A percentile compares a stretch with the other conserved stretches of the same genome.
Conservation (phyloP, 2,329 filamentous ascomycete genomes). For the Byssochlamys sp. region DNA sequence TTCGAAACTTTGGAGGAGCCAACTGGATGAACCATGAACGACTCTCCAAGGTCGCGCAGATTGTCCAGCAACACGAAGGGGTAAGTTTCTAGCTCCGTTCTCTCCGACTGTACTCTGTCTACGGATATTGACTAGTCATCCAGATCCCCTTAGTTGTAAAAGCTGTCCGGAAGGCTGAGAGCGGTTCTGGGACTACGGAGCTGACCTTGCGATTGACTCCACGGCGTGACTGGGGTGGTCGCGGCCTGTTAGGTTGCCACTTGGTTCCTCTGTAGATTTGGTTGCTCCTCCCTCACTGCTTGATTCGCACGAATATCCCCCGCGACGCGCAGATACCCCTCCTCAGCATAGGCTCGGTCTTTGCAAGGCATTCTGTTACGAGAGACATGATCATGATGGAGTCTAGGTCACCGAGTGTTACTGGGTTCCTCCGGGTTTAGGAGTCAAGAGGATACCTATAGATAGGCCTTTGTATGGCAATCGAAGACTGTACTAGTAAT, state of each 20-base stretch:
- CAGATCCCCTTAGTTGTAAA: conserved; percentile 64
- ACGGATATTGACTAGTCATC: conserved; percentile 4
- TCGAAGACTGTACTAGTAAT: neutral
- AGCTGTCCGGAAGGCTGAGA: conserved; percentile 42
- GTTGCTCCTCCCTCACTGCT: neutral
- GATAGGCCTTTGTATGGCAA: neutral
- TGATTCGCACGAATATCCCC: neutral
- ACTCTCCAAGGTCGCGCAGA: conserved; percentile 75
- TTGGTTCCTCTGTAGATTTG: conserved; percentile 59
- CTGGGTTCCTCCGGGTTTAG: neutral
- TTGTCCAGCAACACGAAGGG: conserved; percentile 79
- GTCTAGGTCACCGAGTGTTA: neutral
- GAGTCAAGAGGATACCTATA: neutral
- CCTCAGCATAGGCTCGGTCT: neutral
- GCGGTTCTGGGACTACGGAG: conserved; percentile 41
- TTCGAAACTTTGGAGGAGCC: conserved; percentile 76
- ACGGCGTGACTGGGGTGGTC: conserved; percentile 74
- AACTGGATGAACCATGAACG: conserved; percentile 78
- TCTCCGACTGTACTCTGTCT: neutral
- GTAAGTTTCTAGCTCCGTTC: conserved; percentile 44
- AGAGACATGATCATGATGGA: neutral
- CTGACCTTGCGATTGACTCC: conserved; percentile 66
- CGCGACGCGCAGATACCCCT: neutral
- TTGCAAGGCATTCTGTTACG: neutral
- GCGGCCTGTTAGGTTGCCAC: conserved; percentile 83